Conservation (phyloP, 2,329 filamentous ascomycete genomes). For the Mollisiaceae sp. region DNA sequence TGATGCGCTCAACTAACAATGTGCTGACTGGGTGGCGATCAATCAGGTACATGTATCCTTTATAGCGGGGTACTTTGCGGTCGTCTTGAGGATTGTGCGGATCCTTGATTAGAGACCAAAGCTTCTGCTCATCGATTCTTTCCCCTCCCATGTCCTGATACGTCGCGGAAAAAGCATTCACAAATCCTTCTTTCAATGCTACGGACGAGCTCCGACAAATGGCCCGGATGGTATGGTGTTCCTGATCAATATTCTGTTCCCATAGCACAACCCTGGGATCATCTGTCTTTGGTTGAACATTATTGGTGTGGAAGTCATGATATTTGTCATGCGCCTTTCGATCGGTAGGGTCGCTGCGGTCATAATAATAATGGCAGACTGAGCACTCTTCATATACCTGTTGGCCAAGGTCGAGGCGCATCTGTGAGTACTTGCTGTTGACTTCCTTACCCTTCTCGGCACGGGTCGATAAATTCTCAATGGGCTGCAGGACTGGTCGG, state of each 20-base stretch:
- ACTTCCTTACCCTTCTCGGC: background rate
- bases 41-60: constrained; percentile 33
- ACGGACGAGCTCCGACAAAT: background rate
- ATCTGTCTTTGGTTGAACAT: constrained; percentile 11
- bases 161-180: background rate
- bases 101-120: constrained; percentile 17
- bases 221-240: constrained; percentile 4
- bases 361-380: constrained; percentile 30
- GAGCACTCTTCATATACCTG: constrained; percentile 20
- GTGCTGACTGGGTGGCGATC: constrained; percentile 23
- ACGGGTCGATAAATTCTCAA: background rate
- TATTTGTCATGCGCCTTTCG: constrained; percentile 19
- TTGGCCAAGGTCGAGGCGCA: constrained; percentile 28
- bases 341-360: constrained; percentile 22
- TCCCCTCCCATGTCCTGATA: constrained; percentile 7
- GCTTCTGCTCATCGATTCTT: background rate
- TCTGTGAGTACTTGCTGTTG: constrained; percentile 13
- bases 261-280: constrained; percentile 5
- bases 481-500: constrained; percentile 7
- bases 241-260: constrained; percentile 8
- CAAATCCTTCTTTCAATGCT: constrained; percentile 1
- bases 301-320: constrained; percentile 10
- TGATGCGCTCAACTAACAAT: constrained; percentile 28
- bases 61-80: constrained; percentile 26
- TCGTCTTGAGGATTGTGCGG: constrained; percentile 6